Evolutionary conservation across 257 asterid species (phyloP).

Genomic region (Penstemon davidsonii): DNA sequence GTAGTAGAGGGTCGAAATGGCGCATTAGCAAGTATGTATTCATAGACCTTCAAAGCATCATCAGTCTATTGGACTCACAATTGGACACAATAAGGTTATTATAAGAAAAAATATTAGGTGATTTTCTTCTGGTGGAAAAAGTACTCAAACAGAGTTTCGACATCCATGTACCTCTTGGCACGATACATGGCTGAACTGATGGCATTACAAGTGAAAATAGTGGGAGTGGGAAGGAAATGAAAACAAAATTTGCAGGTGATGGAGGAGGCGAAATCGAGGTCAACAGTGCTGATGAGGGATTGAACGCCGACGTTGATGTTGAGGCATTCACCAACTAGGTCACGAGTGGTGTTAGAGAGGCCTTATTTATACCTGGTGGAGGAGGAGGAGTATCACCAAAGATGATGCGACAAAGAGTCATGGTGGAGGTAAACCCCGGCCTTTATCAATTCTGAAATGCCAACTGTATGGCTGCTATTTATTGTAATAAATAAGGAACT

Average conservation of each 20-base stretch:
- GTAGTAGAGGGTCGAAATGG: slow-evolving; percentile 74
- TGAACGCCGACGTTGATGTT: slow-evolving; percentile 90
- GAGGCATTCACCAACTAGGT: slow-evolving; percentile 72
- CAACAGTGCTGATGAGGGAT: slow-evolving; percentile 82
- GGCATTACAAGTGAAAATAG: slow-evolving; percentile 94
- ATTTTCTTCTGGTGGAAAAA: slow-evolving; percentile 69
- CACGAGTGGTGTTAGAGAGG: slow-evolving; percentile 74
- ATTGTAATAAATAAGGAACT: too few species aligned
- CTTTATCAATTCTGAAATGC: too few species aligned
- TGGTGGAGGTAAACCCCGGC: too few species aligned
- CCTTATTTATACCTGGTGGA: slow-evolving; percentile 44
- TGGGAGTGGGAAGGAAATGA: slow-evolving; percentile 58
- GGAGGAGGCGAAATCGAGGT: slow-evolving; percentile 73
- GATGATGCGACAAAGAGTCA: slow-evolving; percentile 41
- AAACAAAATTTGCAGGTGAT: slow-evolving; percentile 70
- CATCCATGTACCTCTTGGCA: slow-evolving; percentile 57
- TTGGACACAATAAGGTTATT: slow-evolving; percentile 64
- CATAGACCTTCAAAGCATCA: slow-evolving; percentile 55
- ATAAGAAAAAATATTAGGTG: slow-evolving; percentile 72
- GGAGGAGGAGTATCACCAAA: slow-evolving; percentile 39
- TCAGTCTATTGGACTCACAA: slow-evolving; percentile 72
- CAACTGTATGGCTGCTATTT: too few species aligned
- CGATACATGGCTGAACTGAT: slow-evolving; percentile 86
- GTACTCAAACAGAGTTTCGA: slow-evolving; percentile 71
- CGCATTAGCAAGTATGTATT: slow-evolving; percentile 53